Base-by-base conservation (phyloP, 2,329 filamentous ascomycete species). In the Scleromitrula shiraiana region DNA sequence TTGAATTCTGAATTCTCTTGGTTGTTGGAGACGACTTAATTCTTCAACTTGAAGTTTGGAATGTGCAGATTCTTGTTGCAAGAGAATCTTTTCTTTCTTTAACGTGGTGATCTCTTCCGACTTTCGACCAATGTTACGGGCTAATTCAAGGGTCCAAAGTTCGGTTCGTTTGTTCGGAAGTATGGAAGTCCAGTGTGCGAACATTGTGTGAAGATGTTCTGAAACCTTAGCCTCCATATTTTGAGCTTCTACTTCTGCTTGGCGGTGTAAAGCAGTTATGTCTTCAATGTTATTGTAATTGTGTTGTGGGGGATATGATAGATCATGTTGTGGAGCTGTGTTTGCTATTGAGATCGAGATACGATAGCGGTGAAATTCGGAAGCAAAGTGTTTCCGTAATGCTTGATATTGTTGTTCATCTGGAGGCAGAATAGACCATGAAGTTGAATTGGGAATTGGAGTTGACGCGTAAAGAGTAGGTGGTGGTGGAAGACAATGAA, bases 381-480 rank as follows among this genome's bases (percentile, higher is more conserved):
- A 76, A 12, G 74, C 71, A 47, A 93, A 84, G 48, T 78, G 82
- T 44, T 74, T 68, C 35, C 78, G 74, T 14, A 96, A 70, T 1
- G 87, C 83, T 14, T 85, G 80, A 42, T 80, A 81, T 64, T 95
- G 87, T 55, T 82, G 78, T 53, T 80, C 73, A 1, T 79, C 82
- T 0, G 90, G 90, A 1, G 86, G 82, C 19, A 79, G 72, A 26
- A 95, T 77, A 0, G 88, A 88, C 81, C 91, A 95, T 0, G 88
- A 93, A 3, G 82, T 79, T 17, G 79, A 73, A 0, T 84, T 88
- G 2, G 88, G 74, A 59, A 94, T 84, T 24, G 89, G 88, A 6
- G 83, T 87, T 8, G 87, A 85, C 37, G 57, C 56, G 68, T 90
- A 91, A 6, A 96, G 73, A 0, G 88, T 93, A 4, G 87, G 82